Evolutionary conservation across 176 grass and related monocot species (phyloP).

Genomic region (Raddia guianensis): DNA sequence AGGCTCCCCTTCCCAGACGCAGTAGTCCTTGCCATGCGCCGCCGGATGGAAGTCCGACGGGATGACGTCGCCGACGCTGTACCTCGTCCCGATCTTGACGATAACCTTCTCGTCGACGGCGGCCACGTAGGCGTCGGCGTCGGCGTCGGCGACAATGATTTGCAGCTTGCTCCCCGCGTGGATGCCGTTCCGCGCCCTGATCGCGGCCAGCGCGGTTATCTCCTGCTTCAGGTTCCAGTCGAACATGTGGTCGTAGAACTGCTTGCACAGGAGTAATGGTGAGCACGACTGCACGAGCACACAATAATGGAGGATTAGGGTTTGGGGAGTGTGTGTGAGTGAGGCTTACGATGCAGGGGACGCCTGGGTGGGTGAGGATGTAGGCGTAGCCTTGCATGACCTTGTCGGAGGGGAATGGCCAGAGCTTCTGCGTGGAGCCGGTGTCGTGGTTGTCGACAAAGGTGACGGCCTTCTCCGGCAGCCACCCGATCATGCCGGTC

Average conservation of each 20-base stretch:
- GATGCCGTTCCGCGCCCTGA: constrained; percentile 60
- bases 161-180: constrained; percentile 51
- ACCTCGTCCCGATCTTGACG: constrained; percentile 66
- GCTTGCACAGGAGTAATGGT: neutral
- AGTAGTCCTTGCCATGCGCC: too few relatives aligned
- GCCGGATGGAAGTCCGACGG: constrained; percentile 35
- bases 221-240: constrained; percentile 72
- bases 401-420: constrained; percentile 80
- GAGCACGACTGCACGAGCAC: neutral
- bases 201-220: constrained; percentile 50
- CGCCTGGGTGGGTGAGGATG: constrained; percentile 77
- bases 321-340: too few relatives aligned
- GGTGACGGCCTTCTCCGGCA: constrained; percentile 68
- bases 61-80: constrained; percentile 50
- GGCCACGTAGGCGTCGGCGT: constrained; percentile 65
- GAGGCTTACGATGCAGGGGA: constrained; percentile 61
- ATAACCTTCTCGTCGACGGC: constrained; percentile 66
- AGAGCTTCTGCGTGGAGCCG: constrained; percentile 64
- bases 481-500: constrained; percentile 73
- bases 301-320: neutral
- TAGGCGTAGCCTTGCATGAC: constrained; percentile 84
- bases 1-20: too few relatives aligned
- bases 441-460: constrained; percentile 92
- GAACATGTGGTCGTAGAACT: constrained; percentile 82
- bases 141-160: constrained; percentile 56